These are phyloP conservation scores for Pyrus pyrifolia DNA, from an alignment of 306 rosid species.

Conservation along the genomic window DNA sequence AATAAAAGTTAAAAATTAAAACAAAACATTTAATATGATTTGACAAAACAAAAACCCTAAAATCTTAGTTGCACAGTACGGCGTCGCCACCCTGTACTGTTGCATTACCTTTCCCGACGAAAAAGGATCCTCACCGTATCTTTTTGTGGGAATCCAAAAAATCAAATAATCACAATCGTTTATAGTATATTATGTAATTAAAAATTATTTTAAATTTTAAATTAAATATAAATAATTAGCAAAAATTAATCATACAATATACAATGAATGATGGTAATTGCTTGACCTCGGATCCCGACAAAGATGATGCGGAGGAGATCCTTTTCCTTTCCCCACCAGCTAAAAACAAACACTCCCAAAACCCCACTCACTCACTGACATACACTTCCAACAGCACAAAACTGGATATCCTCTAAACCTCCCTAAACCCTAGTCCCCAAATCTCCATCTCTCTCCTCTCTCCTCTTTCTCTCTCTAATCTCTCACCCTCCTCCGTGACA, in stretches of 20 bases:
- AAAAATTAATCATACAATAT: too few species aligned
- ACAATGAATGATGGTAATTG: fast-evolving
- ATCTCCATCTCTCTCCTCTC: background rate
- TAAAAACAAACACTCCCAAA: background rate
- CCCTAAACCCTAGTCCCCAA: background rate
- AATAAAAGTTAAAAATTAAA: background rate
- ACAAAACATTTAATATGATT: background rate
- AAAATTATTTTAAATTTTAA: too few species aligned
- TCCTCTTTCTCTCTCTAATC: background rate
- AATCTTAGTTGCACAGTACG: background rate
- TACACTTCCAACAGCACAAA: background rate
- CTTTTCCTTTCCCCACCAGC: background rate
- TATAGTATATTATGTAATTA: fast-evolving
- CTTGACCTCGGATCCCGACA: fast-evolving
- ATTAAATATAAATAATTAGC: too few species aligned
- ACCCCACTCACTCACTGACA: background rate
- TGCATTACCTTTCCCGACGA: background rate
- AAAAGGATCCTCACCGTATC: too few species aligned
- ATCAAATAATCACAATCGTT: too few species aligned
- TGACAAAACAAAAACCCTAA: background rate
- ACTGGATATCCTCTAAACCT: background rate
- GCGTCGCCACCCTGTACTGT: background rate
- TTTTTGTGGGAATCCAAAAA: too few species aligned
- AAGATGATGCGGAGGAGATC: too few species aligned
- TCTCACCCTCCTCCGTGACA: background rate